Base-by-base conservation (phyloP, 176 grass and related monocot species). In the Oryza rufipogon region DNA sequence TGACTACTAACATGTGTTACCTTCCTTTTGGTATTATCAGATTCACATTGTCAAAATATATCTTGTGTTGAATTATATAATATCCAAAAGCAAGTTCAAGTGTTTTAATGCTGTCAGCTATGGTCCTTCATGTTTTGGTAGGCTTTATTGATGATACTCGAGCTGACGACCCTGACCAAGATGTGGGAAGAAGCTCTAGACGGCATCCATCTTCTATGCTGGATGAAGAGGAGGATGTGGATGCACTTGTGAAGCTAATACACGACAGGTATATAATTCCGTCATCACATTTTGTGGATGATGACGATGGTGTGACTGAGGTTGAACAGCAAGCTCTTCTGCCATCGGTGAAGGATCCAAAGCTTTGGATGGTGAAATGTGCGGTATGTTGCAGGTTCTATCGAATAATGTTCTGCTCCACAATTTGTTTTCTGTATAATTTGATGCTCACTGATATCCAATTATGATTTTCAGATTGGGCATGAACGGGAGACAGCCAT, bases 321-420 rank as follows among this genome's bases (percentile, higher is more conserved):
- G 92, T 97, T 45, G 94, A 97, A 63, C 94, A 97, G 80, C 94
- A 97, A 69, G 90, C 94, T 69, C 86, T 97, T 48, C 81, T 97
- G 33, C 94, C 94, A 71, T 94, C 94, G n/a, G 94, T 94, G 56
- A 97, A 92, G 88, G 94, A 97, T 80, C 94, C 94, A 80, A 97
- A 97, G 64, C 84, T 97, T 8, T 97, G 94, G 94, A 94, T 97
- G 94, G 94, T 97, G 48, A 97, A 97, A 91, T 97, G 94, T 60
- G 90, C 46, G 83, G 94, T 97, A 90, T 73, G 92, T 20, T 75
- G 20, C 39, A 68, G 69, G 16, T 39, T 64, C 22, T 81, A 13
- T 26, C 49, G n/a, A 76, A 32, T 52, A 77, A 78, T 71, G 45
- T 72, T 61, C 28, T 33, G 46, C 25, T 34, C 39, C 7, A 41